Base-by-base conservation (phyloP, 805 yeast species). In the Schwanniomyces sp. region DNA sequence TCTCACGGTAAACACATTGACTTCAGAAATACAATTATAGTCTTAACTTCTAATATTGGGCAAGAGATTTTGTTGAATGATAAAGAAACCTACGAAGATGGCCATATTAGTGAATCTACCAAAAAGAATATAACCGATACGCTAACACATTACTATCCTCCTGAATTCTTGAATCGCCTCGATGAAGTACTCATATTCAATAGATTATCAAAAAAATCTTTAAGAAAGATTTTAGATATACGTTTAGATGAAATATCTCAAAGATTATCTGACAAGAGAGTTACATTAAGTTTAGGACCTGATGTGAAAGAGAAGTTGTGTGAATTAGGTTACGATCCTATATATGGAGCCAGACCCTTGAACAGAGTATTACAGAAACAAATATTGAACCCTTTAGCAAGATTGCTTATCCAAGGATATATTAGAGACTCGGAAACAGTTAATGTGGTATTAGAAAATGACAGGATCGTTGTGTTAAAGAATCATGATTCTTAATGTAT, bases 41-140 rank as follows among this genome's bases (percentile, higher is more conserved):
- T 94, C 11, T 90, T 92, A 96, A 92, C 99, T 0, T 88, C 96
- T 1, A 92, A 92, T 66, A 88, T 94, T 58, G 99, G 99, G 7
- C 98, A 94, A 67, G 97, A 91, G 53, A 79, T 88, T 38, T 75
- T 94, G 55, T 68, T 91, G 38, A 75, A 84, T 21, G 96, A 88
- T 56, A 76, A 70, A 34, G 70, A 71, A 26, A 69, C 81, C n/a
- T 74, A 74, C 29, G 84, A 82, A 8, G 81, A 81, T 46, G 89
- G 89, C 8, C 68, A 64, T 45, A 86, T 90, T 39, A 67, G 78
- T 38, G 69, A 72, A 2, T 66, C 68, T 14, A 78, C 85, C 3
- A 85, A 85, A 59, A 56, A 62, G 2, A 68, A 76, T 56, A 91
- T 94, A 7, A 64, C 82, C 30, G 87, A 89, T 9, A 72, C 80